Conservation (phyloP, 192 early-diverging fungal genomes). For the Cetraspora pellucida region DNA sequence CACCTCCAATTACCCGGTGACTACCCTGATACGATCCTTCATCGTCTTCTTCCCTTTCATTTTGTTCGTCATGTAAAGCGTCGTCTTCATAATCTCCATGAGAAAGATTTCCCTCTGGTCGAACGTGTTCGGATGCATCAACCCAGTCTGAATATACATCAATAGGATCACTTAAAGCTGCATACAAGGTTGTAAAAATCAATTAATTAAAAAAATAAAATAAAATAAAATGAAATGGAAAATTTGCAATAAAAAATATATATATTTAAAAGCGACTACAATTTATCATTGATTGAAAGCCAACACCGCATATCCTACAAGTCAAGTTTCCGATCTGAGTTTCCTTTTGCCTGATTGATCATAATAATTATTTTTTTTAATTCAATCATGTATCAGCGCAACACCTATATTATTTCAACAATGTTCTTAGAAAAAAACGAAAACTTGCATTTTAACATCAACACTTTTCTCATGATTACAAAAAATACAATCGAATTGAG, state of each 20-base stretch:
- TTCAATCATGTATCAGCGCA: not conserved
- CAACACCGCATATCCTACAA: constrained; percentile 74
- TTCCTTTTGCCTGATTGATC: constrained; percentile 50
- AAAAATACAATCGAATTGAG: constrained; percentile 75
- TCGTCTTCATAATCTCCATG: not conserved
- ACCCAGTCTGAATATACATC: constrained; percentile 94
- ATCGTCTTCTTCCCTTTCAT: constrained; percentile 5
- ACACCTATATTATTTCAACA: not conserved
- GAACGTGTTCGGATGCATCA: constrained; percentile 69
- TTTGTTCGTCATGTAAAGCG: not conserved
- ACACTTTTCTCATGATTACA: constrained; percentile 85
- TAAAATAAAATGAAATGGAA: not conserved
- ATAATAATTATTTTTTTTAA: not conserved
- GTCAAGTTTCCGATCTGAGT: constrained; percentile 69
- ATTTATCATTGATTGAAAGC: constrained; percentile 71
- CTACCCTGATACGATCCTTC: not conserved
- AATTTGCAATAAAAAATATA: not conserved
- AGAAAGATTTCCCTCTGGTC: not conserved
- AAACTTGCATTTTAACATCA: constrained; percentile 66
- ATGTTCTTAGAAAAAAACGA: not conserved
- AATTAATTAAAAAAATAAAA: constrained; percentile 1
- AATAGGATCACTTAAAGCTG: constrained; percentile 73
- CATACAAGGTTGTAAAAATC: not conserved
- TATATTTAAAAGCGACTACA: constrained; percentile 36
- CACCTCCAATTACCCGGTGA: not conserved